Evolutionary conservation across 2,329 filamentous ascomycete genomes (phyloP), one percentile per base, ranked within the genome.

Genomic region (Tolypocladium ovalisporum): DNA sequence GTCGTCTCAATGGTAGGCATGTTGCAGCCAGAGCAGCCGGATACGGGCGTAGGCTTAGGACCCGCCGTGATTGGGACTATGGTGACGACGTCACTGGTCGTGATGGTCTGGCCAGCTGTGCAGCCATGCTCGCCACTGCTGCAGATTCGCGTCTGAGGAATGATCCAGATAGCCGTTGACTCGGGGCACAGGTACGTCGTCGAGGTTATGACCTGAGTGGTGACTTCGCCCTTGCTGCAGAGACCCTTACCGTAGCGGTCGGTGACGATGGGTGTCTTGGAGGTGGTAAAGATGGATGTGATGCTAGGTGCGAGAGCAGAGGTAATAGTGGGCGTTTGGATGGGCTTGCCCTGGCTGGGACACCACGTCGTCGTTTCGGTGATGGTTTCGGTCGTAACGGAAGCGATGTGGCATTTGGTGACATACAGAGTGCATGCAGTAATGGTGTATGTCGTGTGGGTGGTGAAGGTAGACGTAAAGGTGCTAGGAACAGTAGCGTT

Each of bases 201-300:
- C 8, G 60, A 58, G 13, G 62, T 61, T 15, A 67, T 35, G 9
- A 67, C 58, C 56, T 68, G 62, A 13, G 68, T 65, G 40, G 59
- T 60, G 54, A 63, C 61, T 24, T 58, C 52, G 51, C 60, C 62
- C 57, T 63, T 62, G 58, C 51, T 40, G 58, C 66, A 68, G 17
- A 62, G 52, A 17, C 56, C 80, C 56, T 76, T 75, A 53, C 81
- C 76, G 52, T 73, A 75, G 75, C 82, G 84, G 42, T 76, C 77
- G 65, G 79, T 83, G 73, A 84, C 73, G 68, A 81, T 84, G 64
- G 79, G 72, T 67, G 80, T 74, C 65, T 75, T 75, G 61, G 80
- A 83, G 63, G 75, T 70, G 72, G 77, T 81, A 71, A 81, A 69
- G 65, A 78, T 71, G 32, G 70, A 71, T 56, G 74, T 61, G 39